phyloP scores from a whole-genome alignment of 1,284 basidiomycete genomes.

The Leccinum glutinopallens region DNA sequence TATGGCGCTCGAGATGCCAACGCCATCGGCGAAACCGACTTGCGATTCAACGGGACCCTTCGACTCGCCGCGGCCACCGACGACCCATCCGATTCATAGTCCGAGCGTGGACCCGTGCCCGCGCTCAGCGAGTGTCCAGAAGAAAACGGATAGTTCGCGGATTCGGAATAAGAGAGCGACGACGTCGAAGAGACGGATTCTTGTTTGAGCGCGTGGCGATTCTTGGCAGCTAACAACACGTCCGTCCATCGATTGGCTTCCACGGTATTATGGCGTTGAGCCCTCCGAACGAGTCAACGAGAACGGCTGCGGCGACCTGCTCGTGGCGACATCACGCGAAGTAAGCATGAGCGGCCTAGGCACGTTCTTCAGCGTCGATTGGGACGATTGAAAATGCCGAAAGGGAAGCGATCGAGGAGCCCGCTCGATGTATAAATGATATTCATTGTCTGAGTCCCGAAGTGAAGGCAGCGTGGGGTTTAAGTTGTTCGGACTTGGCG shows the following conservation, averaged over 20 bases:
- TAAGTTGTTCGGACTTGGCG: slow-evolving; percentile 41
- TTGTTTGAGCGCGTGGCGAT: slow-evolving; percentile 43
- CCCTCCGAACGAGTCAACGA: slow-evolving; percentile 41
- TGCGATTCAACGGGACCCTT: slow-evolving; percentile 62
- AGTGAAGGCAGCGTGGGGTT: slow-evolving; percentile 25
- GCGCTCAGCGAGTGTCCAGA: slow-evolving; percentile 22
- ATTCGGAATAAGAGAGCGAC: slow-evolving; percentile 59
- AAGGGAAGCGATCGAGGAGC: slow-evolving; percentile 46
- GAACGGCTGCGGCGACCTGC: slow-evolving; percentile 16
- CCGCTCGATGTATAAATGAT: slow-evolving; percentile 39
- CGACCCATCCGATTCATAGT: slow-evolving; percentile 54
- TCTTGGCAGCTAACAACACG: slow-evolving; percentile 40
- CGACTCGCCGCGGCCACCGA: slow-evolving; percentile 44
- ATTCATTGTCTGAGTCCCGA: slow-evolving; percentile 37
- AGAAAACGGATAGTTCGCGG: slow-evolving; percentile 23
- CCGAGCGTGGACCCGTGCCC: slow-evolving; percentile 39
- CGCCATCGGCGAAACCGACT: slow-evolving; percentile 73
- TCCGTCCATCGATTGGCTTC: slow-evolving; percentile 48
- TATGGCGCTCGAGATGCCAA: slow-evolving; percentile 44
- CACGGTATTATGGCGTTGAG: slow-evolving; percentile 35
- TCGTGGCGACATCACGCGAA: slow-evolving; percentile 48
- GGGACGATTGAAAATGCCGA: slow-evolving; percentile 38
- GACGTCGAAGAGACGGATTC: slow-evolving; percentile 65
- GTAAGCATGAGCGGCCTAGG: slow-evolving; percentile 61
- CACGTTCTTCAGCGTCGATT: slow-evolving; percentile 40